Base-by-base conservation (phyloP, 345 rosid species). In the Murraya paniculata region DNA sequence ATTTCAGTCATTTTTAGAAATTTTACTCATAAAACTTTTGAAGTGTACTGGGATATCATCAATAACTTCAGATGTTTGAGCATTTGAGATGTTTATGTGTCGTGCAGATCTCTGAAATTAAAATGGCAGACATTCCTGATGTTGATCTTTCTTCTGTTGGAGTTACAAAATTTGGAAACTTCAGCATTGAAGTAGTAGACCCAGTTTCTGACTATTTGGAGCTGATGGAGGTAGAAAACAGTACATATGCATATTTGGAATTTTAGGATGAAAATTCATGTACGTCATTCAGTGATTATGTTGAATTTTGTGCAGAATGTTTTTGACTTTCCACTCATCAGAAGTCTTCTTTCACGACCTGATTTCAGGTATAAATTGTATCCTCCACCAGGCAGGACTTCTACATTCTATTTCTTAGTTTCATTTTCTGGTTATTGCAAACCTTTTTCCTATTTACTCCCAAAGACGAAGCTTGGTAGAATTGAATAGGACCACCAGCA, bases 201-300 rank as follows among this genome's bases (percentile, higher is more conserved):
- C 93, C 99, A 5, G 95, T 95, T 82, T 89, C 95, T 9, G 98
- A 93, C 81, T 95, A 92, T 79, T 84, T 93, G 89, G 98, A 92
- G 84, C 85, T 95, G 77, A 88, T 95, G 98, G 95, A 94, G 95
- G 97, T 92, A 71, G 76, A 90, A 83, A 73, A 66, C 64, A 74
- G 69, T 28, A 73, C 36, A 30, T 30, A 41, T 67, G 67, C 57
- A 76, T 35, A 27, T 73, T 76, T 62, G 25, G 33, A 50, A 68
- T 72, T 69, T 71, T 57, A n/a, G 68, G 58, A 71, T 80, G 65
- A 62, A 60, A 56, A 36, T 48, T 73, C 55, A 24, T 70, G 61
- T 79, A 66, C 79, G 74, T 30, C 16, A n/a, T 56, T 27, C 66
- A 71, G 41, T 82, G 48, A 86, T 19, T 64, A 35, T 79, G 25